These are phyloP conservation scores for Zopfochytrium polystomum DNA, from an alignment of 371 early-diverging fungal species.

Conservation along the genomic window DNA sequence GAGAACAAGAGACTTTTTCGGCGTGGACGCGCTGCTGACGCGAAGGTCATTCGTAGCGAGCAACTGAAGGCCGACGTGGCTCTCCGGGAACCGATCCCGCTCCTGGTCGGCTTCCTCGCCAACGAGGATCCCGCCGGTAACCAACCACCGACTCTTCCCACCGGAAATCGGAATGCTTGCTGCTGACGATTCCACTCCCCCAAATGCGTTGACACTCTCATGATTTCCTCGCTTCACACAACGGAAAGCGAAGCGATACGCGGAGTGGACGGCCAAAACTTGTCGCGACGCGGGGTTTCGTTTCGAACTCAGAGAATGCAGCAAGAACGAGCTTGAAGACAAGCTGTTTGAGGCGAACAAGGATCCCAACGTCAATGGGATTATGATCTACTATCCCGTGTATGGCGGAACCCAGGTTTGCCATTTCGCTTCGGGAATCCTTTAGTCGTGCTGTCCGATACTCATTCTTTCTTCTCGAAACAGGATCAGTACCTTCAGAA, in stretches of 20 bases:
- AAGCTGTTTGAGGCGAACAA: constrained; percentile 83
- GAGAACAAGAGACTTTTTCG: not conserved
- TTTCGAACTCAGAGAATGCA: constrained; percentile 83
- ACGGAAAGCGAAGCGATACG: constrained; percentile 40
- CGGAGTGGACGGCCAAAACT: constrained; percentile 85
- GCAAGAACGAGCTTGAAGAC: constrained; percentile 79
- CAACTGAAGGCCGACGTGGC: constrained; percentile 79
- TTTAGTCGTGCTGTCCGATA: constrained; percentile 2
- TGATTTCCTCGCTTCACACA: not conserved
- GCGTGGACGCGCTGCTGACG: not conserved
- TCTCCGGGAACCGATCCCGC: constrained; percentile 67
- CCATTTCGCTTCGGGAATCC: not conserved
- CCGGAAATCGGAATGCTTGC: not conserved
- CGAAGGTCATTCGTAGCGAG: constrained; percentile 45
- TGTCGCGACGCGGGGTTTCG: constrained; percentile 84
- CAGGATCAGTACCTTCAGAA: constrained; percentile 91
- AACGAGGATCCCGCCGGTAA: constrained; percentile 91
- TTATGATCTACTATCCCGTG: constrained; percentile 92
- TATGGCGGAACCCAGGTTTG: constrained; percentile 77
- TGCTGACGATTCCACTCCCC: not conserved
- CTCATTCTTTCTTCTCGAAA: not conserved
- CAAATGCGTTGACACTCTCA: not conserved
- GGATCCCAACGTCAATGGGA: constrained; percentile 80
- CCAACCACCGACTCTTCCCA: not conserved
- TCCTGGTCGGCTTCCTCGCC: constrained; percentile 90